Conservation (phyloP, 331 rosid genomes). For the Rhamnella rubrinervis region DNA sequence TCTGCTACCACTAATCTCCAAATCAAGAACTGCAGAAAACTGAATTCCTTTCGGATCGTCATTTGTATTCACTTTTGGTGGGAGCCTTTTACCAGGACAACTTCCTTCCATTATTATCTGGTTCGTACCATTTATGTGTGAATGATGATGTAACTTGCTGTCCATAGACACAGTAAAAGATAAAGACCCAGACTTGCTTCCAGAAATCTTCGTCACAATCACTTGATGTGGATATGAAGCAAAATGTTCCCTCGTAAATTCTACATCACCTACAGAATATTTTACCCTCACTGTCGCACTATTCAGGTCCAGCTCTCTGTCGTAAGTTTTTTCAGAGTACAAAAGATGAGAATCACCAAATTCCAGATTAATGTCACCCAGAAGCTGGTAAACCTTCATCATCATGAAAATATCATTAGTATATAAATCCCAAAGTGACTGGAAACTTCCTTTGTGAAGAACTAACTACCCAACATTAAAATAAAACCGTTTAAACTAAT, state of each 20-base stretch:
- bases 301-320: conserved; percentile 79
- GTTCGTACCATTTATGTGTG: conserved; percentile 43
- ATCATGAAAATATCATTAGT: conserved; percentile 24
- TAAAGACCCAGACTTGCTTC: conserved; percentile 68
- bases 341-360: conserved; percentile 68
- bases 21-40: conserved; percentile 74
- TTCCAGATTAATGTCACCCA: conserved; percentile 81
- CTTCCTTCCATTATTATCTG: conserved; percentile 73
- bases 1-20: conserved; percentile 60
- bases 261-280: conserved; percentile 69
- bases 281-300: conserved; percentile 63
- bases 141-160: conserved; percentile 68
- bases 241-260: conserved; percentile 84
- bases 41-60: conserved; percentile 69
- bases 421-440: neutral
- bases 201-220: conserved; percentile 65
- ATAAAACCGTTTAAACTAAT: too few species aligned
- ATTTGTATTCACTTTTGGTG: conserved; percentile 37
- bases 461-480: too few species aligned
- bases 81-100: conserved; percentile 57
- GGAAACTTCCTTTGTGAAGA: too few species aligned
- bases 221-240: conserved; percentile 78
- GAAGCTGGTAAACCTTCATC: conserved; percentile 81
- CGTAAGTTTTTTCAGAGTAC: conserved; percentile 58
- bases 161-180: conserved; percentile 71